A percentile compares a stretch with the other conserved stretches of the same genome.
Conservation (phyloP, 768 basidiomycete species). For the Boletus coccyginus region DNA sequence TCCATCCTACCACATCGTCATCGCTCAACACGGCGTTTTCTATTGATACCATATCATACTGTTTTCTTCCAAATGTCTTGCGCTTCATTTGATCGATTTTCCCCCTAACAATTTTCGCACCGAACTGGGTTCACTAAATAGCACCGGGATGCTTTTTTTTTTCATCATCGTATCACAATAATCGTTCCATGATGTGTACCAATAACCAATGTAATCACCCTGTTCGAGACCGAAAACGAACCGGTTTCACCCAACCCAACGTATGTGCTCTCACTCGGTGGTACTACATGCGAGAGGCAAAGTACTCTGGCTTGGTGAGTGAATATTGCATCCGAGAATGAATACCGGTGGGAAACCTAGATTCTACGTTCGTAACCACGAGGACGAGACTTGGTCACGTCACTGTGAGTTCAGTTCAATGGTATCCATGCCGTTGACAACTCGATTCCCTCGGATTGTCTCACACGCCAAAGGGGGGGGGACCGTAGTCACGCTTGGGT, state of each 20-base stretch:
- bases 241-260: background rate
- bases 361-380: background rate
- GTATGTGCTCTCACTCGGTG: background rate
- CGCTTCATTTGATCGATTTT: background rate
- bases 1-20: background rate
- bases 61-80: background rate
- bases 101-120: background rate
- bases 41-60: conserved; percentile 3
- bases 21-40: background rate
- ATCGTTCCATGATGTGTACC: conserved; percentile 5
- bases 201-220: background rate
- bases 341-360: too few relatives aligned
- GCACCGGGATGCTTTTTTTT: conserved; percentile 5
- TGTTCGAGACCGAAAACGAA: background rate
- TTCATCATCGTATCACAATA: background rate
- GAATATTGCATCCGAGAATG: too few relatives aligned
- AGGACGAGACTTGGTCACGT: background rate
- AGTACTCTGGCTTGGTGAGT: too few relatives aligned
- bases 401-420: too few relatives aligned
- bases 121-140: conserved; percentile 10
- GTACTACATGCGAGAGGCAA: too few relatives aligned
- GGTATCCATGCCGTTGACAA: too few relatives aligned
- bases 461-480: too few relatives aligned
- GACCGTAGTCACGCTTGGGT: too few relatives aligned
- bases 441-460: background rate